Evolutionary conservation across 225 moss, liverwort and hornwort genomes (phyloP), one percentile per base, ranked within the genome.

Genomic region (Sphagnum tenellum): DNA sequence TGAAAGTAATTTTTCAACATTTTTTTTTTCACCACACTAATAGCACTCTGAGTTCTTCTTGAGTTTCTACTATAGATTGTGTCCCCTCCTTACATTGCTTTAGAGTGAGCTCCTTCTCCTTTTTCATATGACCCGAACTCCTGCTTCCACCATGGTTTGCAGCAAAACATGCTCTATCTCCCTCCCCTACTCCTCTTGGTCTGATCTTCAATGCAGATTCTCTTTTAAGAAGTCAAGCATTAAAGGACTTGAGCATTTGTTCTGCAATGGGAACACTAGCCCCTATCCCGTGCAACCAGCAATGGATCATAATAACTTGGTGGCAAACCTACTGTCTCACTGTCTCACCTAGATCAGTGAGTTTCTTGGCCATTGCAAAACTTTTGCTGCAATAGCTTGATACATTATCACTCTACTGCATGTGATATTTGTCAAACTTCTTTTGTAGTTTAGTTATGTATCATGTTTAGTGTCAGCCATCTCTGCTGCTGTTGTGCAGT

Each of bases 341-440:
- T 11, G 54, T 11, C 11, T 55, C 54, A 5, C 58, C 58, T 8
- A 59, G 58, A 29, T 59, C 58, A 5, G 58, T 59, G 5, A 29
- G 58, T 12, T 59, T 59, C 14, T 29, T 59, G 5, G 58, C 58
- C 2, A 59, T 0, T 29, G 58, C 11, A 29, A n/a, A 59, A 29
- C 8, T 5, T 12, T 1, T 59, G n/a, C 14, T 59, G 58, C 11
- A 59, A 29, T 59, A 59, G n/a, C 9, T 12, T 12, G 58, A 59
- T 12, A 2, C 12, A 29, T 12, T 29, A 59, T 29, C 58, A 12
- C n/a, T 59, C 58, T 59, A 7, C 58, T 12, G 5, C 58, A 59
- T 59, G 58, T 59, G 58, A 29, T 29, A 59, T n/a, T 59, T 59
- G n/a, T 59, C 8, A 59, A 59, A 59, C 14, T 59, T 29, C 58